These are phyloP conservation scores for Cladosporium sp. DNA, from an alignment of 2,329 filamentous ascomycete species.

Conservation along the genomic window DNA sequence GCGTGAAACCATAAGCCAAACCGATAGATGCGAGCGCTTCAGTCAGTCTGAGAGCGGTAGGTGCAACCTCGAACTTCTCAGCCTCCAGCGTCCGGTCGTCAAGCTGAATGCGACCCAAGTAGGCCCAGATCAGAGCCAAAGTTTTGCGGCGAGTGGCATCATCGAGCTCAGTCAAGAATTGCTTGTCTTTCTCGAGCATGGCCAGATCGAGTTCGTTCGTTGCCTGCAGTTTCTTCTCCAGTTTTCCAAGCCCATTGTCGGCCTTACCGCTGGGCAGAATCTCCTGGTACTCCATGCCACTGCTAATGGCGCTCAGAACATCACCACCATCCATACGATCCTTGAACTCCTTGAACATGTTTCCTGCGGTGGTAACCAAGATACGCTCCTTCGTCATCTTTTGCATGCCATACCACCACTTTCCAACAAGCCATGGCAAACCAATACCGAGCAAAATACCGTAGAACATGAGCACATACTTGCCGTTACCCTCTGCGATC, in stretches of 20 bases:
- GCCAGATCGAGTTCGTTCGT: conserved; percentile 54
- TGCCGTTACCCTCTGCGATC: conserved; percentile 87
- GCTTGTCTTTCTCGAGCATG: conserved; percentile 67
- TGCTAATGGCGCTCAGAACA: conserved; percentile 75
- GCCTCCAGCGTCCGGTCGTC: conserved; percentile 72
- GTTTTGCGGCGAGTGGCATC: conserved; percentile 78
- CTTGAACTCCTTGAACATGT: conserved; percentile 88
- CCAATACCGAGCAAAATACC: conserved; percentile 82
- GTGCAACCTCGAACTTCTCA: conserved; percentile 85
- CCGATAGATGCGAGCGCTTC: conserved; percentile 83
- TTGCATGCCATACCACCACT: conserved; percentile 98
- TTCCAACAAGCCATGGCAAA: conserved; percentile 87
- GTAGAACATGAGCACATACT: conserved; percentile 90
- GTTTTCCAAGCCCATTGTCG: conserved; percentile 73
- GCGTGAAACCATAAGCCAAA: conserved; percentile 79
- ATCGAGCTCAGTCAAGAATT: conserved; percentile 75
- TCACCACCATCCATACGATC: conserved; percentile 77
- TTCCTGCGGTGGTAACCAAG: conserved; percentile 87
- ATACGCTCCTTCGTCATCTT: conserved; percentile 90
- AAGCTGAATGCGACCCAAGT: conserved; percentile 82
- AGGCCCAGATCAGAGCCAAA: conserved; percentile 88
- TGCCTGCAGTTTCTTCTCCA: conserved; percentile 69
- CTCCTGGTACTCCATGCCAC: conserved; percentile 78
- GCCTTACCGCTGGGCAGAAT: conserved; percentile 73
- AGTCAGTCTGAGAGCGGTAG: conserved; percentile 78